These are phyloP conservation scores for Thinopyrum elongatum DNA, from an alignment of 176 grass and related monocot species.

Conservation along the genomic window DNA sequence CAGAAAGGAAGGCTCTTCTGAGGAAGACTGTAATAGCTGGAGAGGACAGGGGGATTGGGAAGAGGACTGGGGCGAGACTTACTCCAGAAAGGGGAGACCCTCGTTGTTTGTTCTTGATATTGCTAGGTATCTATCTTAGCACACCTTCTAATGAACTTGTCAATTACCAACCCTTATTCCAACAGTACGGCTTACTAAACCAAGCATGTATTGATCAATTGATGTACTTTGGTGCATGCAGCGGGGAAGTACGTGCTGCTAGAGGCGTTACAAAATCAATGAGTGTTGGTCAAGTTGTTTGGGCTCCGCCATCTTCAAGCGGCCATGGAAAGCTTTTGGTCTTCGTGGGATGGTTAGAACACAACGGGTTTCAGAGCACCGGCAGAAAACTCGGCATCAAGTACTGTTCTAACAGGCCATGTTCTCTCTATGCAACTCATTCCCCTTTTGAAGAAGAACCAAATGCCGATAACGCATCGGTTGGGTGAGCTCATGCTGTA, in stretches of 20 bases:
- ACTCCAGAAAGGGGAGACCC: conserved; percentile 58
- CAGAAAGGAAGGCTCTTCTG: conserved; percentile 31
- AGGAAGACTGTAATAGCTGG: conserved; percentile 55
- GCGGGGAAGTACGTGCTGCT: conserved; percentile 50
- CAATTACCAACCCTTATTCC: neutral
- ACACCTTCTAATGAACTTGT: neutral
- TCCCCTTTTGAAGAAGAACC: conserved; percentile 41
- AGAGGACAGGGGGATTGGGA: conserved; percentile 63
- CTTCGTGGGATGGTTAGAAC: conserved; percentile 62
- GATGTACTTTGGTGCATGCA: conserved; percentile 28
- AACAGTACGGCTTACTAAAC: neutral
- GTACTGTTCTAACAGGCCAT: conserved; percentile 79
- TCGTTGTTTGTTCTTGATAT: conserved; percentile 63
- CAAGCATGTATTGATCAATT: neutral
- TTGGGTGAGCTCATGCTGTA: conserved; percentile 8
- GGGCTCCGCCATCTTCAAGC: conserved; percentile 47
- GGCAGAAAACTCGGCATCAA: conserved; percentile 70
- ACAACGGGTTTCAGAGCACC: conserved; percentile 43
- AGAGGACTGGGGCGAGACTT: conserved; percentile 78
- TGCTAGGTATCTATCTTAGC: conserved; percentile 46
- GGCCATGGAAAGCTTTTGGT: conserved; percentile 40
- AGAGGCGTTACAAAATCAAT: conserved; percentile 36
- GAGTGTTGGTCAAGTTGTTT: conserved; percentile 69
- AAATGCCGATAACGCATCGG: neutral
- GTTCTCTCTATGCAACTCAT: conserved; percentile 52